A percentile compares a stretch with the other conserved stretches of the same genome.
These are phyloP conservation scores for Fagopyrum tataricum DNA, from an alignment of 148 eudicot genomes.

Conservation along the genomic window DNA sequence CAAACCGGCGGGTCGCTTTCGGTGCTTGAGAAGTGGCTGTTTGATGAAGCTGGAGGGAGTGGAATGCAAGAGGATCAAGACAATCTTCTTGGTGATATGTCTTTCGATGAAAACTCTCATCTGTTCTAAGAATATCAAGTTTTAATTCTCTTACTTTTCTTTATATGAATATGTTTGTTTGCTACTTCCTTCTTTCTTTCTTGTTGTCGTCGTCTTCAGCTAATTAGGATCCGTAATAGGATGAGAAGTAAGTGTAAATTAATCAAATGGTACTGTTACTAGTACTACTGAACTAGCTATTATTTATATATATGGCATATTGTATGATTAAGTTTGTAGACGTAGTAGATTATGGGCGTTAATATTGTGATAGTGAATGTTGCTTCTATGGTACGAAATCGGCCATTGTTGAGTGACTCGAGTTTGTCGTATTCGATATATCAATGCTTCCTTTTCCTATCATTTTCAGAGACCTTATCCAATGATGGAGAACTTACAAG, in stretches of 20 bases:
- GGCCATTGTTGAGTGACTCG: no score
- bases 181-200: no score
- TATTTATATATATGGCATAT: no score
- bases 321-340: no score
- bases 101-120: not conserved
- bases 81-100: not conserved
- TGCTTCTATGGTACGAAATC: no score
- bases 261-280: not conserved
- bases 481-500: no score
- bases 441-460: no score
- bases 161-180: not conserved
- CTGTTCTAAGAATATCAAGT: not conserved
- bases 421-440: no score
- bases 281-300: not conserved
- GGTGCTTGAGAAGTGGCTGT: conserved; percentile 45
- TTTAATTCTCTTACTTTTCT: not conserved
- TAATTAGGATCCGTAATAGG: not conserved
- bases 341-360: no score
- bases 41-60: conserved; percentile 18
- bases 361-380: no score
- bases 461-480: no score
- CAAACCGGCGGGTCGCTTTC: conserved; percentile 11
- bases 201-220: not conserved
- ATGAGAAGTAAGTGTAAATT: not conserved
- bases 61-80: not conserved